Base-by-base conservation (phyloP, 805 yeast genomes). In the Saccharomycopsis olivae region DNA sequence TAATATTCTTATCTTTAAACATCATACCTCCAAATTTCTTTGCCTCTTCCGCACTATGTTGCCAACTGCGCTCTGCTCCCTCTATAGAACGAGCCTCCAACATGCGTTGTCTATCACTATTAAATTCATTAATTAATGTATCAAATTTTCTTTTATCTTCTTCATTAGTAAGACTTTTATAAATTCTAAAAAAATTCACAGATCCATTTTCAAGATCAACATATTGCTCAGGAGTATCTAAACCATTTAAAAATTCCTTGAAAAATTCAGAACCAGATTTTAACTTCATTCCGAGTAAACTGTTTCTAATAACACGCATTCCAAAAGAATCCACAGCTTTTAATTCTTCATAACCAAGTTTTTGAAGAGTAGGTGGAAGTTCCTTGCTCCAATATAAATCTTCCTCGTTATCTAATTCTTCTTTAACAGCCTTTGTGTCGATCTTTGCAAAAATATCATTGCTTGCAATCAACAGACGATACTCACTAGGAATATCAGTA, bases 41-140 rank as follows among this genome's bases (percentile, higher is more conserved):
- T 53, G 75, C 67, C 39, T 72, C 75, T 51, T 85, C 94, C 50
- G 73, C 80, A 47, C 78, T 88, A 49, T 77, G 78, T 55, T 75
- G 78, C 98, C 98, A 89, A 56, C 83, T 80, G 52, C 79, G 85
- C 47, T 73, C 75, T 1, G 97, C 94, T 1, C 89, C 88, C 47
- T 82, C 88, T 1, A 83, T 65, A 2, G 95, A 89, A 43, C 81
- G 70, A 15, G 74, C 64, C 58, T 92, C 98, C 24, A 92, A 56
- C 23, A 70, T 70, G 34, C 72, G 64, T 57, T 92, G 96, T 55
- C 98, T 73, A 19, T 73, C 74, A 41, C 71, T 73, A 49, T 92
- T 88, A 49, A 80, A 73, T 2, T 66, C 58, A 47, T 86, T 88
- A 35, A 92, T 59, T 0, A 77, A 70, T 15, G 62, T 64, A 51